These are phyloP conservation scores for Kwoniella dendrophila DNA, from an alignment of 768 basidiomycete genomes.

Conservation along the genomic window DNA sequence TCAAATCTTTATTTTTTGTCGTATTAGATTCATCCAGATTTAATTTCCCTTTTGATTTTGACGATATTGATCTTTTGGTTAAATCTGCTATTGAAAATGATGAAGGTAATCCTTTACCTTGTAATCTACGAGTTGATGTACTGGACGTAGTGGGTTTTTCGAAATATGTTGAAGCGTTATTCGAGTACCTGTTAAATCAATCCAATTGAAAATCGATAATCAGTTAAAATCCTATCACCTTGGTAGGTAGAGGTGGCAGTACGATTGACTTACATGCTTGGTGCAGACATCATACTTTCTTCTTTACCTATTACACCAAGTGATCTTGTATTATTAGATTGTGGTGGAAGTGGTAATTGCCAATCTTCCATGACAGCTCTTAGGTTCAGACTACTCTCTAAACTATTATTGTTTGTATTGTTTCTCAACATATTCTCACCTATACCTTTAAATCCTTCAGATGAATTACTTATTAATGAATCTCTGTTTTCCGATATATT, in stretches of 20 bases:
- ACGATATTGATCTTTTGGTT: constrained; percentile 6
- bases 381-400: constrained; percentile 13
- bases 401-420: constrained; percentile 3
- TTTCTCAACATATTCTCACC: constrained; percentile 20
- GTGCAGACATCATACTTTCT: constrained; percentile 20
- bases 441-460: constrained; percentile 1
- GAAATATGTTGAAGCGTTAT: constrained; percentile 19
- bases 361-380: constrained; percentile 15
- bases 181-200: constrained; percentile 14
- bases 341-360: background rate
- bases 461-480: background rate
- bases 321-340: background rate
- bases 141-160: constrained; percentile 11
- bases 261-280: constrained; percentile 18
- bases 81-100: constrained; percentile 15
- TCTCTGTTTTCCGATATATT: background rate
- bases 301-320: constrained; percentile 17
- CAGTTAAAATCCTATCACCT: background rate
- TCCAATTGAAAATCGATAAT: background rate
- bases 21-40: background rate
- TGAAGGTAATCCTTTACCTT: constrained; percentile 14
- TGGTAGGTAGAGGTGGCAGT: too few relatives aligned
- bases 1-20: background rate
- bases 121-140: background rate
- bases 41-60: background rate